Conservation (phyloP, 225 moss, liverwort and hornwort species). For the Sphagnum contortum region DNA sequence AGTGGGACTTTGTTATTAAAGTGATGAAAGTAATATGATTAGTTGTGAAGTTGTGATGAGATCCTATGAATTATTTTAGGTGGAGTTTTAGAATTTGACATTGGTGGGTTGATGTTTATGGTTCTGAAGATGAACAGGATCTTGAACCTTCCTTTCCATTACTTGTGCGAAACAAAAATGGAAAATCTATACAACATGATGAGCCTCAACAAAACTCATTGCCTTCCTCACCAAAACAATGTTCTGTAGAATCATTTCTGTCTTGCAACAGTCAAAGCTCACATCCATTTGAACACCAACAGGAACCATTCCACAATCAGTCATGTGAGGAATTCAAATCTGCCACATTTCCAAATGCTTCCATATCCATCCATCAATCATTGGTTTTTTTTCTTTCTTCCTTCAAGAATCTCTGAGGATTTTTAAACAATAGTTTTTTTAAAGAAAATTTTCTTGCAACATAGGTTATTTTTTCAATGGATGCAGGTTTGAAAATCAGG, state of each 20-base stretch:
- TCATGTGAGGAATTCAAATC: conserved; percentile 9
- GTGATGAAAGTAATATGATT: not conserved
- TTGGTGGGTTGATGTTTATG: not conserved
- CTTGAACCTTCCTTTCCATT: conserved; percentile 31
- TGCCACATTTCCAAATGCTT: too few relatives aligned
- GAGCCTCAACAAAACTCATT: not conserved
- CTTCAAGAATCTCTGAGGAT: too few relatives aligned
- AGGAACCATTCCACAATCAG: conserved; percentile 4
- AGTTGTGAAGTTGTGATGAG: too few relatives aligned
- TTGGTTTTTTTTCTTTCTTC: too few relatives aligned
- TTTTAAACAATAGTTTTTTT: too few relatives aligned
- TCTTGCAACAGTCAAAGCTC: not conserved
- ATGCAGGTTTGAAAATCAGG: conserved; percentile 11
- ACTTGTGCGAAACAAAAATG: conserved; percentile 27
- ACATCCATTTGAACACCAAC: conserved; percentile 6
- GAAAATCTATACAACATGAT: conserved; percentile 6
- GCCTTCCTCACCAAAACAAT: too few relatives aligned
- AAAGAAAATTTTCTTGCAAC: too few relatives aligned
- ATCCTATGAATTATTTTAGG: not conserved
- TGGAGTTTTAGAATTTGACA: not conserved
- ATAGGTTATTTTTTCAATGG: conserved; percentile 5
- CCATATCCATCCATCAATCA: too few relatives aligned
- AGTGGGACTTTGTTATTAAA: not conserved
- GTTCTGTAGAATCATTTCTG: not conserved
- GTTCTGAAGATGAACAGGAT: conserved; percentile 18